A percentile compares a stretch with the other conserved stretches of the same genome.
These are phyloP conservation scores for Ganoderma resinaceum DNA, from an alignment of 1,284 basidiomycete species.

Conservation along the genomic window DNA sequence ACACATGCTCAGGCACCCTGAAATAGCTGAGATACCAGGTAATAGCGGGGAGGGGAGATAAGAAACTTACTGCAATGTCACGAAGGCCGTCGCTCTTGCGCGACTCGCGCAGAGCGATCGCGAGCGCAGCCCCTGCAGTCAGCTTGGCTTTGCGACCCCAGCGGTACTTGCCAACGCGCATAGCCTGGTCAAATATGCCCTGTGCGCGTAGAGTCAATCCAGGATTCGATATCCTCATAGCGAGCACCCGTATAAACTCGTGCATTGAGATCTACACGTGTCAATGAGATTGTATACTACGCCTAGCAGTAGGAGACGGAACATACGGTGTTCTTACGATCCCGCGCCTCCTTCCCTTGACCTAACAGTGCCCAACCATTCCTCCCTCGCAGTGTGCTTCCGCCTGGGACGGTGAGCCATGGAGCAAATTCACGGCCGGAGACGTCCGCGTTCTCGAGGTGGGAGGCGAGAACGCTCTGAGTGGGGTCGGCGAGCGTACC, in stretches of 20 bases:
- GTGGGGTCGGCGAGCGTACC: constrained; percentile 69
- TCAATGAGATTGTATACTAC: neutral
- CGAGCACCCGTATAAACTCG: constrained; percentile 64
- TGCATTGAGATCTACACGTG: constrained; percentile 62
- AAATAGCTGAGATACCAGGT: constrained; percentile 22
- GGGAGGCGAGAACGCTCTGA: constrained; percentile 61
- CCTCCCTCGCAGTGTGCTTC: constrained; percentile 52
- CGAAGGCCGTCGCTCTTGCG: constrained; percentile 67
- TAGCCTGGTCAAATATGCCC: constrained; percentile 69
- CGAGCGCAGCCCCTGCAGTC: constrained; percentile 68
- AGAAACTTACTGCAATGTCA: constrained; percentile 63
- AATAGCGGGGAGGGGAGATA: constrained; percentile 10
- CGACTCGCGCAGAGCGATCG: constrained; percentile 71
- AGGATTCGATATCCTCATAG: constrained; percentile 58
- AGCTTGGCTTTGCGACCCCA: constrained; percentile 77
- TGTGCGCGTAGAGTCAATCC: constrained; percentile 67
- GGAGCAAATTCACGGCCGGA: constrained; percentile 37
- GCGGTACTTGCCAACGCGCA: constrained; percentile 58
- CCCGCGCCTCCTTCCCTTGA: constrained; percentile 65
- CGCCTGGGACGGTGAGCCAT: constrained; percentile 38
- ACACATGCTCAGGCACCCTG: constrained; percentile 29
- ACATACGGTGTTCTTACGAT: constrained; percentile 64
- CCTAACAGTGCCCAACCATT: constrained; percentile 64
- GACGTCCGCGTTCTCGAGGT: constrained; percentile 44
- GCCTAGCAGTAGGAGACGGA: constrained; percentile 11